Evolutionary conservation across 2,329 filamentous ascomycete genomes (phyloP), one percentile per base, ranked within the genome.

Genomic region (Fusarium gaditjirri): DNA sequence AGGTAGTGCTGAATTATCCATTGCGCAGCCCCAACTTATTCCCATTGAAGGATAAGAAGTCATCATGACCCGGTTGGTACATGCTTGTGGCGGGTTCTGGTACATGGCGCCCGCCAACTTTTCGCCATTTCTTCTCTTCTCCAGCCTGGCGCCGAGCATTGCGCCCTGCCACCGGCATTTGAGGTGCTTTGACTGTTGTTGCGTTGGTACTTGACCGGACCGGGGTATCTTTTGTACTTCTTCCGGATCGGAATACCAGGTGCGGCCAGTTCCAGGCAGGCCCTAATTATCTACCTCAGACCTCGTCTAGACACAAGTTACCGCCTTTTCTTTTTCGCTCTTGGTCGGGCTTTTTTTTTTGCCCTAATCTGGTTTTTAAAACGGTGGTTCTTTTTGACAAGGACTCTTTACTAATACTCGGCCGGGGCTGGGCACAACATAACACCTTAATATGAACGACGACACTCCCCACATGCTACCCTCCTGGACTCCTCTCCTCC

Each of bases 11-110:
- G 80, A 80, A 39, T 61, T 79, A 50, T 73, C 75, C 9, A 78
- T 77, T 46, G 47, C 73, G 39, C 77, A 76, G 25, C 75, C 74
- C 46, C 68, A 79, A 36, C 77, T 81, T 33, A 77, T 82, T 23
- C 70, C 80, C 29, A 79, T 78, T 39, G 78, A 81, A 67, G 76
- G 78, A 59, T 80, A 70, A 79, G 58, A 56, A 27, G 35, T 25
- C 35, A 41, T 25, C 25, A 33, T 44, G 38, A 55, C 21, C 33
- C 13, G 50, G 38, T 46, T 56, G 64, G 47, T 35, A 49, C 47
- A n/a, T 50, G 46, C 39, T 62, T 61, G 58, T 56, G 47, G 29
- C 27, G 58, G 53, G 39, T 58, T 58, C 21, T 36, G 46, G 38
- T 61, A 52, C 60, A 35, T 70, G 47, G 65, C 54, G 46, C 33